Percentiles rank a stretch among this genome's conserved stretches.
These are phyloP conservation scores for Barnettozyma vustinii DNA, from an alignment of 805 yeast genomes.

Conservation along the genomic window DNA sequence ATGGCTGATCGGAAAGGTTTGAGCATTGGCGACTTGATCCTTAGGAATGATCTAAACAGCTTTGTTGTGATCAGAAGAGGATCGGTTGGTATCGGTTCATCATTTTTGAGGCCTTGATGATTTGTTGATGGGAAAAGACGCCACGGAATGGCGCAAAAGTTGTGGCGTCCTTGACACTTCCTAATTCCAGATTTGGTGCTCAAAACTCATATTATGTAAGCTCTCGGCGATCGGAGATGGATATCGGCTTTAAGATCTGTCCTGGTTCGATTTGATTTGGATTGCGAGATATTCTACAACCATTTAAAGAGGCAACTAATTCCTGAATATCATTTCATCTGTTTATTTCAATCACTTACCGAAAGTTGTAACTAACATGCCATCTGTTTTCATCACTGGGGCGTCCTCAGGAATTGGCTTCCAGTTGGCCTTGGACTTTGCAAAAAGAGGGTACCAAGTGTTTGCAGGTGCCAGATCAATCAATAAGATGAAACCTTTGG, in stretches of 20 bases:
- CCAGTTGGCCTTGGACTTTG: constrained; percentile 39
- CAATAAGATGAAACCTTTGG: constrained; percentile 27
- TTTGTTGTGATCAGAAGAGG: background rate
- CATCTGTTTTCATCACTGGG: constrained; percentile 49
- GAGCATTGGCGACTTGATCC: background rate
- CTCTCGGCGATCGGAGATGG: no score
- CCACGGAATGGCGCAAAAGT: background rate
- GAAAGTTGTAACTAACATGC: background rate
- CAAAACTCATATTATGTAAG: no score
- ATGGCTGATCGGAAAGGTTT: constrained; percentile 10
- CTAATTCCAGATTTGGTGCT: background rate
- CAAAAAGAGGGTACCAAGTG: constrained; percentile 35
- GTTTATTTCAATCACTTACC: background rate
- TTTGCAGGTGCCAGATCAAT: constrained; percentile 31
- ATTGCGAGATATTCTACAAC: no score
- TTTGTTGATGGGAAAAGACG: background rate
- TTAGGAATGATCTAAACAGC: no score
- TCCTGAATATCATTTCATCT: no score
- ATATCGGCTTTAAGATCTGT: no score
- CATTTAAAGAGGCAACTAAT: no score
- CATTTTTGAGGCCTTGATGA: background rate
- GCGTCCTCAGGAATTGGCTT: constrained; percentile 58
- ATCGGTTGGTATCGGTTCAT: background rate
- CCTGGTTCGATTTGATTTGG: no score
- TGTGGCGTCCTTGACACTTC: background rate